Evolutionary conservation across 2,329 filamentous ascomycete species (phyloP).

Genomic region (Blastomyces parvus): DNA sequence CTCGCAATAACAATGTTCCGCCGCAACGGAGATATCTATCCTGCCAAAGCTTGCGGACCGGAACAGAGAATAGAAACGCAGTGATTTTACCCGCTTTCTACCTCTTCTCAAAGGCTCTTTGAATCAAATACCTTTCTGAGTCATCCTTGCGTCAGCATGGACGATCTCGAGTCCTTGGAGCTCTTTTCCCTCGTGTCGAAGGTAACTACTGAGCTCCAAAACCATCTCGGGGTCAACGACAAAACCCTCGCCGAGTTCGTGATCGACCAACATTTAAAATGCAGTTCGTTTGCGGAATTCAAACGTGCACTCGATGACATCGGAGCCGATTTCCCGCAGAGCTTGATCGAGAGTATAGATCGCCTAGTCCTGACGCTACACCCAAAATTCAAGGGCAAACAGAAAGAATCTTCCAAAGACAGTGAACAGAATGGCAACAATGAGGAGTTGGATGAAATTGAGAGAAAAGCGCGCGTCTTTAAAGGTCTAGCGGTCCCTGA

Average conservation of each 20-base stretch:
- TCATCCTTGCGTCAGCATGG: slow-evolving; percentile 48
- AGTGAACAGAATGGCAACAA: slow-evolving; percentile 35
- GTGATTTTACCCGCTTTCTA: background rate
- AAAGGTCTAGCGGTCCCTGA: slow-evolving; percentile 82
- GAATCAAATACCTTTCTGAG: background rate
- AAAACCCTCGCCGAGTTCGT: slow-evolving; percentile 95
- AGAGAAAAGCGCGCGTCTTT: slow-evolving; percentile 79
- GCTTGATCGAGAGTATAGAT: slow-evolving; percentile 83
- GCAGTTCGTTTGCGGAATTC: slow-evolving; percentile 61
- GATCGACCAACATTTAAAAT: slow-evolving; percentile 78
- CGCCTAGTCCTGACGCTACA: slow-evolving; percentile 83
- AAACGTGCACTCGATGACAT: slow-evolving; percentile 63
- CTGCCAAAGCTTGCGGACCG: background rate
- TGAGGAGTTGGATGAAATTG: slow-evolving; percentile 37
- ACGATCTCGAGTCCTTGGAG: slow-evolving; percentile 85
- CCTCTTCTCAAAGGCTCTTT: background rate
- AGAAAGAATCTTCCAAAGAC: slow-evolving; percentile 24
- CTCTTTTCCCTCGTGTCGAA: slow-evolving; percentile 88
- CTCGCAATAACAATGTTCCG: slow-evolving; percentile 32
- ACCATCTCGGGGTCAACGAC: slow-evolving; percentile 83
- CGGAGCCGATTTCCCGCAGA: slow-evolving; percentile 74
- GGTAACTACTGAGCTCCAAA: slow-evolving; percentile 87
- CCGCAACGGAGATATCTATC: background rate
- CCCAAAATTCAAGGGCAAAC: slow-evolving; percentile 64
- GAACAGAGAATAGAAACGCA: background rate